phyloP scores from a whole-genome alignment of 2,329 filamentous ascomycete species.

The Botryotinia convoluta region DNA sequence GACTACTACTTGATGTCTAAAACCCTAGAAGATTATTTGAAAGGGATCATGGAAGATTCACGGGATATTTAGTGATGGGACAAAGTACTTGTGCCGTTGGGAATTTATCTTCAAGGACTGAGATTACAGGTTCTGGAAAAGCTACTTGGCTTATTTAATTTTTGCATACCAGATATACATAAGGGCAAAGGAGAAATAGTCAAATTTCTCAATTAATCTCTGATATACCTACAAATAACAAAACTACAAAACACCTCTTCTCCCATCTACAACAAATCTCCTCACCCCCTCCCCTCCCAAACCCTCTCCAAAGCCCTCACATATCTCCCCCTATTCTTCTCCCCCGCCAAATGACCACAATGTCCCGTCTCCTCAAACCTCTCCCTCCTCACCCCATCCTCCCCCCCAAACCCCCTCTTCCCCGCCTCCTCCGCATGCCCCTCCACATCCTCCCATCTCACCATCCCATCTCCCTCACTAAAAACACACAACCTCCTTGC shows the following conservation, averaged over 20 bases:
- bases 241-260: neutral
- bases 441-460: neutral
- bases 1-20: neutral
- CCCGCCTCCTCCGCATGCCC: neutral
- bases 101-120: neutral
- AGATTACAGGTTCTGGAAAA: neutral
- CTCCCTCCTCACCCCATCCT: neutral
- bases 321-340: neutral
- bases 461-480: neutral
- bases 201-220: neutral
- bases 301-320: neutral
- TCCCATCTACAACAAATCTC: neutral
- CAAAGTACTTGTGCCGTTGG: neutral
- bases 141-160: neutral
- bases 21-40: too few species aligned
- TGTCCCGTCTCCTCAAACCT: neutral
- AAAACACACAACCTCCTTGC: neutral
- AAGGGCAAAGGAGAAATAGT: neutral
- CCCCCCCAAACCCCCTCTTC: neutral
- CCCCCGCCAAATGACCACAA: neutral
- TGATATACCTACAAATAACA: neutral
- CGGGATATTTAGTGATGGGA: neutral
- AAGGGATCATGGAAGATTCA: neutral
- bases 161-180: neutral
- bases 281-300: neutral